Conservation (phyloP, 768 basidiomycete species). For the Suillus paluster region DNA sequence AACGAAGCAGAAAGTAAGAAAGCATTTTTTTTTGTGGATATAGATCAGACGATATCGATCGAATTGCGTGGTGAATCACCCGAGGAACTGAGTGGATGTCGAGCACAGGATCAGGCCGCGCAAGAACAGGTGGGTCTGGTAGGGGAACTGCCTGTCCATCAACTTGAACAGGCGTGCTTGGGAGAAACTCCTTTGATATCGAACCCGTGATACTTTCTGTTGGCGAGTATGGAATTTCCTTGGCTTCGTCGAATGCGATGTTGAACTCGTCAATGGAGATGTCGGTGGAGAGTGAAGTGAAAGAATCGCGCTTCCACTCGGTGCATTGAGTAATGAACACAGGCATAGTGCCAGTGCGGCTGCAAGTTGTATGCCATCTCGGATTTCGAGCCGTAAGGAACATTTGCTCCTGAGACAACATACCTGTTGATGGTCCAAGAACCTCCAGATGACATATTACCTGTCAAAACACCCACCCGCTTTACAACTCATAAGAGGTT, state of each 20-base stretch:
- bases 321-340: conserved; percentile 50
- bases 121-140: conserved; percentile 19
- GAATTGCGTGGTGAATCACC: conserved; percentile 17
- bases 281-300: conserved; percentile 50
- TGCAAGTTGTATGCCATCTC: conserved; percentile 26
- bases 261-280: conserved; percentile 48
- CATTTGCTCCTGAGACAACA: conserved; percentile 19
- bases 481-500: too few species aligned
- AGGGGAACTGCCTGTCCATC: conserved; percentile 19
- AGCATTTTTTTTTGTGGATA: neutral
- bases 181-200: conserved; percentile 31
- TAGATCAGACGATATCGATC: conserved; percentile 21
- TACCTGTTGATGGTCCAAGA: conserved; percentile 32
- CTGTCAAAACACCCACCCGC: conserved; percentile 37
- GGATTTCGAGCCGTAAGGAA: conserved; percentile 24
- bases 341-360: conserved; percentile 38
- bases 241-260: conserved; percentile 34
- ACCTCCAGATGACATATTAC: conserved; percentile 24
- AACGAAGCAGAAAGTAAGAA: conserved; percentile 5
- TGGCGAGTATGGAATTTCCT: conserved; percentile 29
- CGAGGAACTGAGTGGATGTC: conserved; percentile 23
- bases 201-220: conserved; percentile 23
- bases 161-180: conserved; percentile 25
- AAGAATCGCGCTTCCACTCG: conserved; percentile 51
- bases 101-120: conserved; percentile 19